phyloP scores from a whole-genome alignment of 495 filamentous ascomycete species.

The Penicillium daleae region DNA sequence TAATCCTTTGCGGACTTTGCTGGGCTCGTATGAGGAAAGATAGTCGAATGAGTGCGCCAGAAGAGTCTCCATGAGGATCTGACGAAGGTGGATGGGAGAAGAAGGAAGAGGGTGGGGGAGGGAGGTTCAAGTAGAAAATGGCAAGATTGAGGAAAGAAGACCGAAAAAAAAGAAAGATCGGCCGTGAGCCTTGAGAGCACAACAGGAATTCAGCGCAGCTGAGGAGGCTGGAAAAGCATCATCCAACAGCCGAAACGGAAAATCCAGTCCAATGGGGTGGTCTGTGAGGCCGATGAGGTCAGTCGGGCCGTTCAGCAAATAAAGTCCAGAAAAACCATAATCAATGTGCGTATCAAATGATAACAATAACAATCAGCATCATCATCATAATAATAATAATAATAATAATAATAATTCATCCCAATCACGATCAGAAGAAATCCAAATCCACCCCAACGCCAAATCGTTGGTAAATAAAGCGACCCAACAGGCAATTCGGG shows the following conservation, averaged over 20 bases:
- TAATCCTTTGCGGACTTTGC: constrained; percentile 89
- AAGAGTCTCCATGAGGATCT: constrained; percentile 77
- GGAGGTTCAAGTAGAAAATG: background rate
- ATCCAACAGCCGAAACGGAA: background rate
- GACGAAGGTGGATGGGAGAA: constrained; percentile 11
- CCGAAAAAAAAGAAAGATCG: constrained; percentile 10
- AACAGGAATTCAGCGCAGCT: constrained; percentile 9
- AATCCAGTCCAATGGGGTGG: constrained; percentile 18
- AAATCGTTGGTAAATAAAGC: constrained; percentile 23
- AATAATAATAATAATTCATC: too few species aligned
- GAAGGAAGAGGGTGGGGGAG: constrained; percentile 19
- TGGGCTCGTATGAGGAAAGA: constrained; percentile 86
- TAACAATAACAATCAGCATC: too few species aligned
- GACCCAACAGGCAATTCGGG: background rate
- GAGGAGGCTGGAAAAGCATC: constrained; percentile 7
- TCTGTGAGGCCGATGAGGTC: constrained; percentile 32
- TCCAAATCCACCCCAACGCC: too few species aligned
- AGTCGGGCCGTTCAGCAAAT: constrained; percentile 13
- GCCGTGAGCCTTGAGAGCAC: background rate
- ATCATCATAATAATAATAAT: background rate
- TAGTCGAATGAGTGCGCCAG: constrained; percentile 95
- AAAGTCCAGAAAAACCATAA: constrained; percentile 4
- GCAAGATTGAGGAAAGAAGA: constrained; percentile 12
- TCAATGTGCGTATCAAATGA: background rate
- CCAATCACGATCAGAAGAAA: too few species aligned